Base-by-base conservation (phyloP, 2,329 filamentous ascomycete genomes). In the Colletotrichum simmondsii region DNA sequence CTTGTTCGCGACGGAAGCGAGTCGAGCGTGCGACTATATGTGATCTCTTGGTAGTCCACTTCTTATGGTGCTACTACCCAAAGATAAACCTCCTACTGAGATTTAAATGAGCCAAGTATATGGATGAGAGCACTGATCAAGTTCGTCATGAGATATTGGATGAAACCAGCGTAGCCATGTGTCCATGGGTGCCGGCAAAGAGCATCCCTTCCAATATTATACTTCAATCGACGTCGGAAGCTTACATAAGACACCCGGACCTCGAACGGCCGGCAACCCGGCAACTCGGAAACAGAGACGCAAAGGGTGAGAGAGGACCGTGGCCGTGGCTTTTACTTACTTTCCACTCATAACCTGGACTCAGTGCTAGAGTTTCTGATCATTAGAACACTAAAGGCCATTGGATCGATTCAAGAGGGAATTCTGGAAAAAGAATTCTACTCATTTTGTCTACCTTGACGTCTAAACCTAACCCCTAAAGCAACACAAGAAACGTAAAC, bases 161-260 rank as follows among this genome's bases (percentile, higher is more conserved):
- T 14, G 58, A 26, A 37, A 24, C 57, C 30, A 3, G 22, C n/a
- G 5, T 11, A 19, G 16, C 37, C 37, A 42, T 42, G 37, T 19
- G 6, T 42, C 37, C 14, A 42, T 19, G 16, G 3, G 16, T 42
- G 37, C 37, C 16, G 16, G 5, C 16, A 7, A 19, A 19, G 11
- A 42, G 37, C 37, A 42, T 42, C 16, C 37, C 37, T 42, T 19
- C 22, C 53, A 14, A 4, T 30, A 30, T 57, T 30, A 30, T 28
- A 57, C 53, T 30, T 37, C 12, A 3, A 10, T 35, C n/a, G 30
- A 26, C 30, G 30, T 37, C 8, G 30, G 30, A 24, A 5, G 62
- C 56, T 71, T 71, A 71, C 63, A 42, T 71, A 71, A 71, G 14
- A 12, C 64, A 16, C 60, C 46, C 60, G 60, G n/a, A 19, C n/a